Percentiles rank a stretch among this genome's conserved stretches.
These are phyloP conservation scores for Bocquillonia castaneifolia DNA, from an alignment of 441 rosid genomes.

Conservation along the genomic window DNA sequence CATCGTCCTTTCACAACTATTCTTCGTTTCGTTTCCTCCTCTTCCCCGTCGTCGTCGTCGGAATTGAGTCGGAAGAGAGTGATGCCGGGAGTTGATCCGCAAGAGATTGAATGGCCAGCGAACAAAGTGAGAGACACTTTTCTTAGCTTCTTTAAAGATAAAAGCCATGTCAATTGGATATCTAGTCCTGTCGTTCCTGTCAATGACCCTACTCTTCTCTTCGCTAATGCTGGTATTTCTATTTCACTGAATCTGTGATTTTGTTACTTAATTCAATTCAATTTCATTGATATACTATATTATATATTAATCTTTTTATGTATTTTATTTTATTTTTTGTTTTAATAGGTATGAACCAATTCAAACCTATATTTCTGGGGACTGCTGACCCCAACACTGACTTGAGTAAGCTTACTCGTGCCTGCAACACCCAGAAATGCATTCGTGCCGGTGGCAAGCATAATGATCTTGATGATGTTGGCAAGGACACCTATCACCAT, in stretches of 20 bases:
- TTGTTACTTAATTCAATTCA: neutral
- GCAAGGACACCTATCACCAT: constrained; percentile 95
- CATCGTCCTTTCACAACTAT: neutral
- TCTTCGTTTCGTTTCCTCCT: neutral
- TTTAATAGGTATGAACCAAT: constrained; percentile 85
- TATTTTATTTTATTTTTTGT: neutral
- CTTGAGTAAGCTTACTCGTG: constrained; percentile 69
- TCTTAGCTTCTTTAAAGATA: constrained; percentile 56
- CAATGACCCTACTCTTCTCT: constrained; percentile 86
- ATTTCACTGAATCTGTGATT: neutral
- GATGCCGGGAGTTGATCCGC: constrained; percentile 53
- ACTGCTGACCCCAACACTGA: constrained; percentile 77
- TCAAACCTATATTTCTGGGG: constrained; percentile 85
- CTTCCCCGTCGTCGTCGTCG: neutral
- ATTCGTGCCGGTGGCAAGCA: constrained; percentile 98
- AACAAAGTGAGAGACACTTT: constrained; percentile 73
- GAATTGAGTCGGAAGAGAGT: constrained; percentile 10
- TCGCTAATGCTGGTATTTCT: constrained; percentile 78
- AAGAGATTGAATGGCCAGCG: constrained; percentile 65
- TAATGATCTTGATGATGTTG: constrained; percentile 96
- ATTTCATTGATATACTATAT: neutral
- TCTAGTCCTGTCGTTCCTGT: constrained; percentile 94
- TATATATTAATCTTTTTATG: neutral
- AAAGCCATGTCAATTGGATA: constrained; percentile 65
- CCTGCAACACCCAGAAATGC: constrained; percentile 95